Percentiles rank a stretch among this genome's conserved stretches.
phyloP scores from a whole-genome alignment of 2,329 filamentous ascomycete species.

The Zymoseptoria crescenta region DNA sequence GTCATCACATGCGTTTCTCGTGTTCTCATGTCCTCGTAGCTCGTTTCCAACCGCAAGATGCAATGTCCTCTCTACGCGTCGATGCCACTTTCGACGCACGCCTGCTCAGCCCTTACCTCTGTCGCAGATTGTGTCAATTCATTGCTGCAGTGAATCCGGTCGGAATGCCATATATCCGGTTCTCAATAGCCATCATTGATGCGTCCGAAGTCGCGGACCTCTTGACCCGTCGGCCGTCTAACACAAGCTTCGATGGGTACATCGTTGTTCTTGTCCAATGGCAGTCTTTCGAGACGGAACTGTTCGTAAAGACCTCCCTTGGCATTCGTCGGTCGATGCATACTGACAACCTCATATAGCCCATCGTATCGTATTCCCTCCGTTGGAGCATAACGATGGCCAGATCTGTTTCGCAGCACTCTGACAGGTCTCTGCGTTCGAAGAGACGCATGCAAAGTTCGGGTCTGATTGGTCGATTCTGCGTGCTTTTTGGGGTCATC shows the following conservation, averaged over 20 bases:
- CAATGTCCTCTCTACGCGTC: background rate
- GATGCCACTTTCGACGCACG: background rate
- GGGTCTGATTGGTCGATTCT: conserved; percentile 12
- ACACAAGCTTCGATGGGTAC: conserved; percentile 5
- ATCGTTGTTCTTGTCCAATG: conserved; percentile 9
- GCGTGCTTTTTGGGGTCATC: conserved; percentile 13
- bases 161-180: background rate
- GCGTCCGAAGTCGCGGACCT: conserved; percentile 14
- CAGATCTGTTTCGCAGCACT: conserved; percentile 14
- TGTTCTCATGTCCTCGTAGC: background rate
- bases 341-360: conserved; percentile 15
- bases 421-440: conserved; percentile 12
- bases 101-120: background rate
- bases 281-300: conserved; percentile 16
- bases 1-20: background rate
- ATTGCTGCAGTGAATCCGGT: background rate
- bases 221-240: conserved; percentile 10
- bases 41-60: background rate
- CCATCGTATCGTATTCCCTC: conserved; percentile 23
- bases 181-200: conserved; percentile 13
- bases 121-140: background rate
- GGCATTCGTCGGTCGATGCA: conserved; percentile 11
- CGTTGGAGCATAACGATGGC: conserved; percentile 9
- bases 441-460: conserved; percentile 13
- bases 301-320: conserved; percentile 24